A percentile compares a stretch with the other conserved stretches of the same genome.
phyloP scores from a whole-genome alignment of 495 filamentous ascomycete species.

The Acidiella bohemica region DNA sequence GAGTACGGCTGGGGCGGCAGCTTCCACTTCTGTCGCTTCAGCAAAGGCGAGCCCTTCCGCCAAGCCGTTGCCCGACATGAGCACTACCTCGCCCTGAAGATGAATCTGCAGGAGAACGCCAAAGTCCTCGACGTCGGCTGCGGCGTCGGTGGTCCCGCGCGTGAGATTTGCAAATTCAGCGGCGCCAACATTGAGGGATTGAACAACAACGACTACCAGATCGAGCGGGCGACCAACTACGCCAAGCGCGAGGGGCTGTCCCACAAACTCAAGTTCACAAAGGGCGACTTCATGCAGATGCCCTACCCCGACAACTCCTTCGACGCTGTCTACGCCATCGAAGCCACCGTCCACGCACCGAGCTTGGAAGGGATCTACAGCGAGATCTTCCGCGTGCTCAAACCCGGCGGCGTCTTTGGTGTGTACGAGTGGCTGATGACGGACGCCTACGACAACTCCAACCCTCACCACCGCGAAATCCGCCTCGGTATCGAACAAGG shows the following conservation, averaged over 20 bases:
- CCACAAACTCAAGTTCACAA: conserved; percentile 73
- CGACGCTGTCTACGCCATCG: conserved; percentile 95
- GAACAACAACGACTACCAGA: conserved; percentile 99
- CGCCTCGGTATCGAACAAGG: conserved; percentile 93
- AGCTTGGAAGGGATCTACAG: conserved; percentile 87
- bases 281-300: conserved; percentile 99
- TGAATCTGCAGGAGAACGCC: conserved; percentile 75
- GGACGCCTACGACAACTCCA: conserved; percentile 80
- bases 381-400: conserved; percentile 88
- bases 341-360: conserved; percentile 92
- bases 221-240: conserved; percentile 81
- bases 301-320: conserved; percentile 81
- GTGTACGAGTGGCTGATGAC: conserved; percentile 99
- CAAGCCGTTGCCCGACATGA: conserved; percentile 96
- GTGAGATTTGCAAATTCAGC: conserved; percentile 93
- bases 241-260: conserved; percentile 68
- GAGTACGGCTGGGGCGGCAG: conserved; percentile 92
- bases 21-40: conserved; percentile 98
- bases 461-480: conserved; percentile 77
- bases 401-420: conserved; percentile 91
- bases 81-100: conserved; percentile 91
- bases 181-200: conserved; percentile 79
- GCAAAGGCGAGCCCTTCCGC: conserved; percentile 71
- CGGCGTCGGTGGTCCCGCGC: conserved; percentile 92
- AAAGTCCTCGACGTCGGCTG: conserved; percentile 93